Evolutionary conservation across 306 rosid genomes (phyloP).

Genomic region (Glycine soja): DNA sequence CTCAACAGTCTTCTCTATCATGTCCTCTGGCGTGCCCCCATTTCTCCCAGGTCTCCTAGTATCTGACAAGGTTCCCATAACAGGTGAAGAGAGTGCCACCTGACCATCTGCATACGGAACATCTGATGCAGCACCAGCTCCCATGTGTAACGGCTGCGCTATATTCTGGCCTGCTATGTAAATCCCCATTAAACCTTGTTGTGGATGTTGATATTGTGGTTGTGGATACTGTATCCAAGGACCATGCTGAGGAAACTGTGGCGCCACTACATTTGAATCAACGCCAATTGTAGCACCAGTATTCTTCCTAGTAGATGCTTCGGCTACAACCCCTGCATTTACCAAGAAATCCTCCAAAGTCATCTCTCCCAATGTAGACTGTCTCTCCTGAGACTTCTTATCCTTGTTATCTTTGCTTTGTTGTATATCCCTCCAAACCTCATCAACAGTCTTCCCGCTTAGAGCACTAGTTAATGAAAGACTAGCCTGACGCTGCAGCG

Average conservation of each 20-base stretch:
- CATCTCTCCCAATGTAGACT: slow-evolving; percentile 92
- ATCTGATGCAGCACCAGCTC: slow-evolving; percentile 72
- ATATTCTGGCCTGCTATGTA: slow-evolving; percentile 70
- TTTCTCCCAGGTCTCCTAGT: slow-evolving; percentile 70
- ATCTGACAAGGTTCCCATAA: slow-evolving; percentile 75
- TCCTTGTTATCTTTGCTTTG: slow-evolving; percentile 62
- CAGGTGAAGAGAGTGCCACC: slow-evolving; percentile 66
- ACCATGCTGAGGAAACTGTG: slow-evolving; percentile 55
- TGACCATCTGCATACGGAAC: slow-evolving; percentile 68
- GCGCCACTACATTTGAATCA: slow-evolving; percentile 56
- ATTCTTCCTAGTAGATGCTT: slow-evolving; percentile 56
- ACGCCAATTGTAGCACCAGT: slow-evolving; percentile 51
- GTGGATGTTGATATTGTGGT: slow-evolving; percentile 75
- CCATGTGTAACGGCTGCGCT: slow-evolving; percentile 68
- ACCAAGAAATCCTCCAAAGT: slow-evolving; percentile 96
- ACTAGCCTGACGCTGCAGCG: slow-evolving; percentile 75
- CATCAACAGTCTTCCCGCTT: slow-evolving; percentile 93
- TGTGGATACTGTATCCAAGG: slow-evolving; percentile 81
- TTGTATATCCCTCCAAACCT: slow-evolving; percentile 97
- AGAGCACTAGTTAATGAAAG: slow-evolving; percentile 68
- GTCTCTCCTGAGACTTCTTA: slow-evolving; percentile 69
- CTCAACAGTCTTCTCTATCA: slow-evolving; percentile 83
- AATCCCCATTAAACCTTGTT: slow-evolving; percentile 71
- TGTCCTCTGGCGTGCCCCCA: slow-evolving; percentile 70
- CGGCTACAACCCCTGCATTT: slow-evolving; percentile 85